phyloP scores from a whole-genome alignment of 202 grass and related monocot genomes.

The Digitaria exilis region DNA sequence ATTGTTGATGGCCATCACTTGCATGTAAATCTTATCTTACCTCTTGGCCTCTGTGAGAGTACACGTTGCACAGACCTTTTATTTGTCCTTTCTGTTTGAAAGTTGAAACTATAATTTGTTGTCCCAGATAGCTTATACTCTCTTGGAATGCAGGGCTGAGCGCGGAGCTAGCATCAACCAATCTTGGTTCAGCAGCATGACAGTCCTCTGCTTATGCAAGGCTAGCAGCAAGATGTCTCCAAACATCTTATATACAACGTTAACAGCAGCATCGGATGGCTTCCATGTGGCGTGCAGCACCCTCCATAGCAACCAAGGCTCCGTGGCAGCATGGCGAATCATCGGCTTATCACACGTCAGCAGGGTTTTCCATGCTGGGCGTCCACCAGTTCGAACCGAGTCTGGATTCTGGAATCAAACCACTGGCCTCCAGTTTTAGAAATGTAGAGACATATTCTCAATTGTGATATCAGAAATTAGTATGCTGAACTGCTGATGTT shows the following conservation, averaged over 20 bases:
- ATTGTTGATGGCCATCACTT: neutral
- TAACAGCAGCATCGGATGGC: slow-evolving; percentile 21
- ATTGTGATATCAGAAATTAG: no score
- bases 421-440: neutral
- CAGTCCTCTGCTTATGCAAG: slow-evolving; percentile 18
- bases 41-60: neutral
- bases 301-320: neutral
- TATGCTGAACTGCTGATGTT: no score
- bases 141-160: slow-evolving; percentile 1
- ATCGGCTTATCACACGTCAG: neutral
- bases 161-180: neutral
- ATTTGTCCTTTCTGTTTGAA: no score
- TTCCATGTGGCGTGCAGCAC: neutral
- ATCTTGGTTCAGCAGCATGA: slow-evolving; percentile 40
- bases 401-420: neutral
- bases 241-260: slow-evolving; percentile 33
- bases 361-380: slow-evolving; percentile 5
- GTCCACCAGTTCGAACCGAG: neutral
- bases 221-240: neutral
- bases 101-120: neutral
- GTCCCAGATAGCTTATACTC: neutral
- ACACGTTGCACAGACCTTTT: neutral
- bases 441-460: neutral
- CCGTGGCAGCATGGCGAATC: slow-evolving; percentile 8
- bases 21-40: neutral